Evolutionary conservation across 768 basidiomycete species (phyloP), one percentile per base, ranked within the genome.

Genomic region (Coprinopsis sp.): DNA sequence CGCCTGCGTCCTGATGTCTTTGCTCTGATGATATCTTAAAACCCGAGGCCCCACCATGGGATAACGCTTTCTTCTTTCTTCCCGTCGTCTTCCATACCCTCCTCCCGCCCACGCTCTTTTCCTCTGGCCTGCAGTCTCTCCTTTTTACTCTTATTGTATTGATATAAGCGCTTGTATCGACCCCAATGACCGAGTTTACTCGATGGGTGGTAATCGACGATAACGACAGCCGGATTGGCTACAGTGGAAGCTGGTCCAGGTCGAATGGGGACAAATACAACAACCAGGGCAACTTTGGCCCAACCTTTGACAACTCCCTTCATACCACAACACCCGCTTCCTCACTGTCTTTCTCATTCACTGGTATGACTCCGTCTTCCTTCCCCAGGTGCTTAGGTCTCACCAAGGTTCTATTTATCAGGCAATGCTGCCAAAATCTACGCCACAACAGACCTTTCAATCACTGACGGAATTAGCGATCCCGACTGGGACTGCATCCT

Each of bases 351-450:
- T 47, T 46, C 34, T 27, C 44, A 5, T 46, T 46, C 18, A 37
- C 31, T 14, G 44, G 44, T 46, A 16, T 13, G 33, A 27, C 7
- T 7, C 12, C 28, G 16, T 28, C 21, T 43, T 28, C 41, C 41
- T 28, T 21, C 18, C 19, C 29, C 27, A n/a, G 13, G 21, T 27
- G 22, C 18, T 6, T 24, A 21, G 5, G 24, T 25, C 8, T 25
- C 16, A 8, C 3, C 18, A 27, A 19, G 7, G 14, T 37, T 8
- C 18, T 6, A 27, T 13, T 23, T 23, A n/a, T 25, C 27, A 47
- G 46, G 46, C 29, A 41, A 47, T 21, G 37, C 46, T 29, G 46
- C 46, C 19, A 12, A 16, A 3, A 47, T 47, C 18, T 29, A 22
- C 18, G 46, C 37, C 1, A 47, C 46, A 8, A 47, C 30, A 37